A percentile compares a stretch with the other conserved stretches of the same genome.
Evolutionary conservation across 2,329 filamentous ascomycete species (phyloP).

Genomic region (Didymella pinodella): DNA sequence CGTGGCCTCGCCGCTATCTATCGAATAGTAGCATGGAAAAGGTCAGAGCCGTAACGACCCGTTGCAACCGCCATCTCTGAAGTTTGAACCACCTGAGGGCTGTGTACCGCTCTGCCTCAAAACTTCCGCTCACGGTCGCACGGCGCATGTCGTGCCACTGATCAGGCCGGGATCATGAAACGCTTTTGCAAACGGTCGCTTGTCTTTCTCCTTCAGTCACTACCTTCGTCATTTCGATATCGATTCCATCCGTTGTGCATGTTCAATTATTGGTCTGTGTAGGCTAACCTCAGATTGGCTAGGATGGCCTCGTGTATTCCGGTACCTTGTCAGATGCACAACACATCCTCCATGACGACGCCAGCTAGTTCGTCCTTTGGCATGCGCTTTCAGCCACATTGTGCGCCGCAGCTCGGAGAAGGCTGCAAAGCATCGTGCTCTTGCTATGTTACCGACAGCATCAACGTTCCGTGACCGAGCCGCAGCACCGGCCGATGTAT

Average conservation of each 20-base stretch:
- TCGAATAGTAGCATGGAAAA: constrained; percentile 11
- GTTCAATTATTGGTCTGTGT: constrained; percentile 11
- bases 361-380: neutral
- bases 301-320: constrained; percentile 1
- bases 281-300: constrained; percentile 6
- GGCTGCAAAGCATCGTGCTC: neutral
- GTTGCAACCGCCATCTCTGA: constrained; percentile 1
- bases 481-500: constrained; percentile 4
- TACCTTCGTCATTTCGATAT: constrained; percentile 14
- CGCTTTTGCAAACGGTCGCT: constrained; percentile 23
- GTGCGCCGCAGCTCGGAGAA: constrained; percentile 9
- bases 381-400: constrained; percentile 10
- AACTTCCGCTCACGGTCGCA: constrained; percentile 14
- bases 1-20: constrained; percentile 15
- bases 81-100: neutral
- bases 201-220: constrained; percentile 12
- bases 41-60: constrained; percentile 8
- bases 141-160: constrained; percentile 17
- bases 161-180: constrained; percentile 5
- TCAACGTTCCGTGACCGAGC: constrained; percentile 11
- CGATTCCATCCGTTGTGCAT: constrained; percentile 19
- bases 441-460: constrained; percentile 3
- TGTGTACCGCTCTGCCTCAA: constrained; percentile 12
- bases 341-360: constrained; percentile 13
- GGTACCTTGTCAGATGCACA: constrained; percentile 19